A percentile compares a stretch with the other conserved stretches of the same genome.
phyloP scores from a whole-genome alignment of 2,329 filamentous ascomycete genomes.

The Thelonectria blattea region DNA sequence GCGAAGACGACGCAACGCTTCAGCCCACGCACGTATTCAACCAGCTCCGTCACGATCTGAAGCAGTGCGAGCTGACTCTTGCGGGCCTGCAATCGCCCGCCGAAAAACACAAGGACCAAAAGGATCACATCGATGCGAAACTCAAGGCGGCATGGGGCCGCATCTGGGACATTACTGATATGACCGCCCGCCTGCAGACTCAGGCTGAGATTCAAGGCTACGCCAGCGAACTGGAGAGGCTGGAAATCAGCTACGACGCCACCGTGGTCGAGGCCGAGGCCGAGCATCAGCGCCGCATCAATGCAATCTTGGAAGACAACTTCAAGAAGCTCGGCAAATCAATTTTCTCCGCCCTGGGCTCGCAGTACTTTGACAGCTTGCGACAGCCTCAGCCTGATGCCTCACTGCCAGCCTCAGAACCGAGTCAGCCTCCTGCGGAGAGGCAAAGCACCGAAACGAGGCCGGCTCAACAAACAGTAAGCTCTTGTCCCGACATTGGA shows the following conservation, averaged over 20 bases:
- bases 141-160: not conserved
- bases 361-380: not conserved
- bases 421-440: too few species aligned
- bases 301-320: conserved; percentile 14
- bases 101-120: not conserved
- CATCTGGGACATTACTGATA: not conserved
- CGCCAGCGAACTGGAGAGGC: not conserved
- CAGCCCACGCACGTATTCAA: not conserved
- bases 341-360: not conserved
- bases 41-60: conserved; percentile 13
- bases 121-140: not conserved
- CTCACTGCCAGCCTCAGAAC: too few species aligned
- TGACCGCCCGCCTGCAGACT: not conserved
- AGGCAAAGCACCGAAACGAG: not conserved
- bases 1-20: not conserved
- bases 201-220: not conserved
- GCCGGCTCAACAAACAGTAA: not conserved
- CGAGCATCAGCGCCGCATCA: conserved; percentile 12
- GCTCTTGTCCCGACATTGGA: not conserved
- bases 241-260: conserved; percentile 14
- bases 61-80: conserved; percentile 1
- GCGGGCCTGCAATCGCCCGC: not conserved
- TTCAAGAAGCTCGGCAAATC: conserved; percentile 10
- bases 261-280: conserved; percentile 11
- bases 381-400: not conserved